phyloP scores from a whole-genome alignment of 2,329 filamentous ascomycete genomes.

The Fusarium albidum region DNA sequence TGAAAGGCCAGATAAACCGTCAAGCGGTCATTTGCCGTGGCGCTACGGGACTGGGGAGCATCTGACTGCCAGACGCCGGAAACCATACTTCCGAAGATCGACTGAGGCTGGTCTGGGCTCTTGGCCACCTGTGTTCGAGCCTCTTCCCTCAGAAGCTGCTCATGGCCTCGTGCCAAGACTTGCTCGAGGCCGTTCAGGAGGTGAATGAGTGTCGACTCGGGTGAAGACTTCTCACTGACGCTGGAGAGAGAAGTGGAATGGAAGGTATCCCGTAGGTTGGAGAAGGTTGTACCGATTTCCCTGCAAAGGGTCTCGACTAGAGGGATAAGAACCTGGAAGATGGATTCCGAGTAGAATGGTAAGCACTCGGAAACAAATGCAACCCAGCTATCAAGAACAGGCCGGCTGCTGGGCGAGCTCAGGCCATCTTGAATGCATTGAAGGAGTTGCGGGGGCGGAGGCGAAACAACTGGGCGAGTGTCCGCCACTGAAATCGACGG shows the following conservation, averaged over 20 bases:
- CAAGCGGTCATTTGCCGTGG: constrained; percentile 90
- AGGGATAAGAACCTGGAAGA: constrained; percentile 90
- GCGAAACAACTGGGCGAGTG: constrained; percentile 24
- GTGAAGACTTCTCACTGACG: constrained; percentile 47
- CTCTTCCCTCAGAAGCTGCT: constrained; percentile 81
- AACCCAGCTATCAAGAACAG: constrained; percentile 91
- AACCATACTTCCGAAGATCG: constrained; percentile 94
- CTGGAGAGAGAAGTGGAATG: constrained; percentile 39
- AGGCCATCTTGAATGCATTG: constrained; percentile 86
- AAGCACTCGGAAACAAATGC: constrained; percentile 83
- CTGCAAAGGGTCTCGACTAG: constrained; percentile 88
- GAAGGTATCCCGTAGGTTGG: constrained; percentile 73
- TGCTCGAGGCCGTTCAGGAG: constrained; percentile 94
- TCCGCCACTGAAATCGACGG: constrained; percentile 48
- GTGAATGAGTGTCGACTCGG: constrained; percentile 80
- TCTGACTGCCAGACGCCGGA: constrained; percentile 89
- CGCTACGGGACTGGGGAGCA: constrained; percentile 76
- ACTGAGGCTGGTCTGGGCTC: constrained; percentile 82
- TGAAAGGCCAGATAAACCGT: constrained; percentile 97
- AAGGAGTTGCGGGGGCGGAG: constrained; percentile 77
- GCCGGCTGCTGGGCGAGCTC: constrained; percentile 74
- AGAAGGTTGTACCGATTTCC: constrained; percentile 78
- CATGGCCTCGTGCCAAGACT: constrained; percentile 85
- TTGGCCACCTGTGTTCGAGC: constrained; percentile 73
- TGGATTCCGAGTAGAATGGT: constrained; percentile 81